Evolutionary conservation across 1,284 basidiomycete genomes (phyloP).

Genomic region (Malassezia caprae): DNA sequence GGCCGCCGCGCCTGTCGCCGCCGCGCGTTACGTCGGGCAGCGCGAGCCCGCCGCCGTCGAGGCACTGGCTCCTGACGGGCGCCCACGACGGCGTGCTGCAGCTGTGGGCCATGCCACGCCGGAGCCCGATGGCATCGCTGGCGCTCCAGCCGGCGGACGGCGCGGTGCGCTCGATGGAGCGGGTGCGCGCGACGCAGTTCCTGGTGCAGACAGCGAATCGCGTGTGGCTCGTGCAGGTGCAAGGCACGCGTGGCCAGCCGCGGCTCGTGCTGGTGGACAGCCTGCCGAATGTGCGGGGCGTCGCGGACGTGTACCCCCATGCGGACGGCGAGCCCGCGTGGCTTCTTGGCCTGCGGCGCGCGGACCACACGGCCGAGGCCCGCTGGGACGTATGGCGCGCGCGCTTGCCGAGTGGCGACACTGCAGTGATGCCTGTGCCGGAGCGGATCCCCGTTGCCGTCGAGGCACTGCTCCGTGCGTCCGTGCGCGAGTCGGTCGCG

Average conservation of each 20-base stretch:
- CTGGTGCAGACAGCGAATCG: conserved; percentile 12
- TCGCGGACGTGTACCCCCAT: conserved; percentile 3
- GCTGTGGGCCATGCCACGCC: not conserved
- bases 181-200: not conserved
- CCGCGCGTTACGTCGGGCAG: not conserved
- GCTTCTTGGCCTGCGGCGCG: conserved; percentile 14
- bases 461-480: conserved; percentile 5
- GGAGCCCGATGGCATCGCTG: not conserved
- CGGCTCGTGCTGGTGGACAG: conserved; percentile 2
- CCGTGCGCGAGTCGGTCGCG: not conserved
- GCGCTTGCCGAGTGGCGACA: not conserved
- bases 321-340: not conserved
- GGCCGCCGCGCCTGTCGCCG: not conserved
- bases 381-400: conserved; percentile 18
- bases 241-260: not conserved
- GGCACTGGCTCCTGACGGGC: conserved; percentile 7
- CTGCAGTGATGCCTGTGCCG: not conserved
- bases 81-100: conserved; percentile 9
- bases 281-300: conserved; percentile 9
- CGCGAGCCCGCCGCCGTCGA: not conserved
- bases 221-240: conserved; percentile 12
- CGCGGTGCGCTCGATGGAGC: not conserved
- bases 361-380: not conserved
- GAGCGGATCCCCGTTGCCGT: conserved; percentile 10
- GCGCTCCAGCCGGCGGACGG: conserved; percentile 9